Base-by-base conservation (phyloP, 1,139 yeast genomes). In the Taphrina communis region DNA sequence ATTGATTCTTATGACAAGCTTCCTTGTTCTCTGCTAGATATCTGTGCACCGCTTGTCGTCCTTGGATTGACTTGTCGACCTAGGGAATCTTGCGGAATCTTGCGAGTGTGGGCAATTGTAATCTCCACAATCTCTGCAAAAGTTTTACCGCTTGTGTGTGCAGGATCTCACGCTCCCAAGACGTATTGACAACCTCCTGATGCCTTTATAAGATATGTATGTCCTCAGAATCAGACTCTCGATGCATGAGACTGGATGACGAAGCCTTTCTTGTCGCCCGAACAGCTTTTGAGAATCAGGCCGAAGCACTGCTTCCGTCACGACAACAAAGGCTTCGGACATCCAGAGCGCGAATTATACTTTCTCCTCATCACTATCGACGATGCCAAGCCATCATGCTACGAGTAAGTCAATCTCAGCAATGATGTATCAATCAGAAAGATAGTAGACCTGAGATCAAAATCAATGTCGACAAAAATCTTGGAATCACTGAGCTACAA, bases 401-500 rank as follows among this genome's bases (percentile, higher is more conserved):
- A 11, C 14, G 48, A 7, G 53, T 50, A 50, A 50, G 53, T 50
- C 36, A 8, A 50, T 2, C 2, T 21, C 38, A 41, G 62, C 62
- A 44, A 58, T 58, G 62, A 58, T 58, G 62, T 58, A 36, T 31
- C 21, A 17, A 6, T 25, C 31, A 56, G 53, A 58, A 44, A 58
- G 62, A 58, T 58, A 58, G 62, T 58, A 58, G 62, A 58, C 53
- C 62, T 58, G 62, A 58, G 46, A 11, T 17, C 42, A 19, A 25
- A 25, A 25, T 25, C 38, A 14, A 58, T 58, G 62, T 58, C 62
- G 62, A 58, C 14, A 42, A 21, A 39, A 25, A 36, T 58, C 42
- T 57, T 58, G 53, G 62, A 58, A 58, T 58, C 53, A 44, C 62
- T 58, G 62, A 58, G 62, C 62, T 58, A 36, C 50, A 39, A 51